Evolutionary conservation across 306 rosid species (phyloP).

Genomic region (Hylodesmum podocarpum): DNA sequence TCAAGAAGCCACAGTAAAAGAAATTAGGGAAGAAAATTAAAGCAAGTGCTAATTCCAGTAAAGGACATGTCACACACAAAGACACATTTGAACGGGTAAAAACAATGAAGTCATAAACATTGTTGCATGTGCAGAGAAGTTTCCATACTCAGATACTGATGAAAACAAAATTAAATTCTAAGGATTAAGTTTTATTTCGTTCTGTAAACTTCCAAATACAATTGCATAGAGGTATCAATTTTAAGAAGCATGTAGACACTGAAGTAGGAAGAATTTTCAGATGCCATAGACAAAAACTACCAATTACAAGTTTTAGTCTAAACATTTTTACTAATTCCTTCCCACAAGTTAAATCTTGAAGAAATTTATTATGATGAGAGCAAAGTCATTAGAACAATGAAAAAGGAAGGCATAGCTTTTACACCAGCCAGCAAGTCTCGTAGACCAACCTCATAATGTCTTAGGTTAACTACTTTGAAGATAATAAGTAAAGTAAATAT

Average conservation of each 20-base stretch:
- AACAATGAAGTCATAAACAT: background rate
- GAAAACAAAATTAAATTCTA: background rate
- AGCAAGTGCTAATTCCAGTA: background rate
- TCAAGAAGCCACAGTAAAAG: background rate
- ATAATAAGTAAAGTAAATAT: background rate
- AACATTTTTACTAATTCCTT: background rate
- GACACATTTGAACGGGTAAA: background rate
- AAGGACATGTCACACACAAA: background rate
- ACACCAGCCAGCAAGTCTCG: conserved; percentile 2
- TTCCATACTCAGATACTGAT: background rate
- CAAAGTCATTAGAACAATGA: background rate
- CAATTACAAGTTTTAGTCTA: background rate
- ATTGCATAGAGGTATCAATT: background rate
- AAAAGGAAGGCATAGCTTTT: background rate
- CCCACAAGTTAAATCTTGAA: background rate
- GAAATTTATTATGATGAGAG: background rate
- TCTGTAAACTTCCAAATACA: background rate
- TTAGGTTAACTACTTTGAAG: background rate
- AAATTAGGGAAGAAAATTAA: background rate
- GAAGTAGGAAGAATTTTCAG: background rate
- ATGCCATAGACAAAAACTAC: background rate
- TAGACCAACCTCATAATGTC: conserved; percentile 3
- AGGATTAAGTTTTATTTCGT: background rate
- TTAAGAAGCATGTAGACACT: background rate
- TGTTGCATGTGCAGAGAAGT: background rate